Conservation (phyloP, 257 asterid genomes). For the Plantago elongata region DNA sequence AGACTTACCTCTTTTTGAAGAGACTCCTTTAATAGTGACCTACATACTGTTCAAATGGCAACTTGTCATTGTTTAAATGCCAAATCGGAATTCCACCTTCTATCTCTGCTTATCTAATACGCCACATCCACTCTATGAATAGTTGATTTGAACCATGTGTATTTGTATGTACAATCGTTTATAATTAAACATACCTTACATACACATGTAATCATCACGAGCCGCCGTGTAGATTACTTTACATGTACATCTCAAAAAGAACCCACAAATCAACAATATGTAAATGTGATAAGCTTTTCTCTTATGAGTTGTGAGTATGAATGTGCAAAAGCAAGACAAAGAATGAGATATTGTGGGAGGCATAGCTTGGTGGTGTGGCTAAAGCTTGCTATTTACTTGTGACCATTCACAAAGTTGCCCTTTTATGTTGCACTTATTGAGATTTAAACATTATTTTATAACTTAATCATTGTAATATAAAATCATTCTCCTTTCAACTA, state of each 20-base stretch:
- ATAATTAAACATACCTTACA: neutral
- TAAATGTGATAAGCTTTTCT: neutral
- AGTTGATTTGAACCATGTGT: neutral
- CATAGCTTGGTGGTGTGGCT: conserved; percentile 36
- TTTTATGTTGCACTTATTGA: neutral
- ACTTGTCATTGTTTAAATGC: conserved; percentile 4
- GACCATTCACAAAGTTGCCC: conserved; percentile 11
- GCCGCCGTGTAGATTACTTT: neutral
- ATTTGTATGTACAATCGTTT: neutral
- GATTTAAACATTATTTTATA: neutral
- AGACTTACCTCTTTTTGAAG: too few relatives aligned
- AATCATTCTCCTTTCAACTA: neutral
- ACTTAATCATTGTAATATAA: neutral
- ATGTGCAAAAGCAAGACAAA: conserved; percentile 4
- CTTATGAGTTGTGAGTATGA: neutral
- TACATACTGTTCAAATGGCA: neutral
- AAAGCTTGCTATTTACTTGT: conserved; percentile 17
- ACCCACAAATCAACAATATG: neutral
- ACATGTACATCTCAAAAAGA: neutral
- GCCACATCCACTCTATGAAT: neutral
- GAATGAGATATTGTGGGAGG: conserved; percentile 21
- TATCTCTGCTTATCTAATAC: neutral
- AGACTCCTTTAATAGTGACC: neutral
- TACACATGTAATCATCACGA: neutral
- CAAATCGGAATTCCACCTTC: neutral